Percentiles rank a stretch among this genome's conserved stretches.
phyloP scores from a whole-genome alignment of 2,329 filamentous ascomycete genomes.

The Calonectria crousiana region DNA sequence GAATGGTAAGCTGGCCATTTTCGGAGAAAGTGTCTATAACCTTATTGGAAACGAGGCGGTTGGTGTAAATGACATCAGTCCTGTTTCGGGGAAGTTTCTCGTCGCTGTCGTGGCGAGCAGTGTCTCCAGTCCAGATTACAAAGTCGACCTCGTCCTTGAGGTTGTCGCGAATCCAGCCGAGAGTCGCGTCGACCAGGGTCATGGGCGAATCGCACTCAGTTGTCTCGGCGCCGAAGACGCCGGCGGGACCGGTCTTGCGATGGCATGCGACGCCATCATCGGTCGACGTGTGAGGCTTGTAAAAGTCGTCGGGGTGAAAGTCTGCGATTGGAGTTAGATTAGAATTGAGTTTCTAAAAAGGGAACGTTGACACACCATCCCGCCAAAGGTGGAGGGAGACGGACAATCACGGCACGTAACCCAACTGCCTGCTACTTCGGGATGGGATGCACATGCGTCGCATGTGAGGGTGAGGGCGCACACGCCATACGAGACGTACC shows the following conservation, averaged over 20 bases:
- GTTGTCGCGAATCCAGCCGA: constrained; percentile 87
- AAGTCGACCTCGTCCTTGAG: constrained; percentile 87
- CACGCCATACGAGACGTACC: constrained; percentile 63
- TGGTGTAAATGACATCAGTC: constrained; percentile 81
- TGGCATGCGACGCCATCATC: constrained; percentile 81
- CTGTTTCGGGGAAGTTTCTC: constrained; percentile 81
- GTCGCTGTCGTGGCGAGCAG: constrained; percentile 89
- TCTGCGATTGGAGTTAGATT: constrained; percentile 64
- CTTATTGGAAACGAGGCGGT: constrained; percentile 80
- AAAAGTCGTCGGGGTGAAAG: constrained; percentile 91
- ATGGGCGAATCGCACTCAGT: constrained; percentile 90
- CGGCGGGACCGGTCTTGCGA: constrained; percentile 79
- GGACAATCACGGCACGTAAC: constrained; percentile 13
- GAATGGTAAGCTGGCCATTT: constrained; percentile 73
- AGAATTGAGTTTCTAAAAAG: constrained; percentile 29
- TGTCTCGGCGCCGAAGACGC: constrained; percentile 85
- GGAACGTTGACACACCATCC: constrained; percentile 26
- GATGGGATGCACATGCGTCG: constrained; percentile 6
- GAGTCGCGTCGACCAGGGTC: constrained; percentile 86
- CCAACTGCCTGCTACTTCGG: constrained; percentile 20
- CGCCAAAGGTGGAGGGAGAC: neutral
- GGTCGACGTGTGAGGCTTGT: constrained; percentile 82
- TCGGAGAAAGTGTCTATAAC: constrained; percentile 81
- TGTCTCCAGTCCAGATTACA: constrained; percentile 93
- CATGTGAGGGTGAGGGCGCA: constrained; percentile 2